Conservation (phyloP, 2,329 filamentous ascomycete genomes). For the Phialophora verrucosa region DNA sequence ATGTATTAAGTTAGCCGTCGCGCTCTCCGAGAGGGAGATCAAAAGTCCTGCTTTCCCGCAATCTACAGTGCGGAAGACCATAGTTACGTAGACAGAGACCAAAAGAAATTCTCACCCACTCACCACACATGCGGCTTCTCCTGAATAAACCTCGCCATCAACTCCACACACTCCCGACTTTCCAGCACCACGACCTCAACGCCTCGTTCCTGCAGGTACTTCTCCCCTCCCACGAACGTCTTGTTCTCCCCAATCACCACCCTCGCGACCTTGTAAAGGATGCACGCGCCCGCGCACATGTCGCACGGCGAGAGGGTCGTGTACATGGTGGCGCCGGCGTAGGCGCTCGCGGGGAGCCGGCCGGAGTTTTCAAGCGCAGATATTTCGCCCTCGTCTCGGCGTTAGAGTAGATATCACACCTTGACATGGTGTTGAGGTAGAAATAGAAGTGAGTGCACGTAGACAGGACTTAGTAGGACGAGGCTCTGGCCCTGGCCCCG, state of each 20-base stretch:
- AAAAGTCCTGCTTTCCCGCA: neutral
- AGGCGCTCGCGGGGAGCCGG: constrained; percentile 70
- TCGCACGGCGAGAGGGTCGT: constrained; percentile 80
- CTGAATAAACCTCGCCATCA: constrained; percentile 75
- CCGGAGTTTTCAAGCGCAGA: constrained; percentile 76
- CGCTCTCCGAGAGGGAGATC: neutral
- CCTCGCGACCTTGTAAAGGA: constrained; percentile 74
- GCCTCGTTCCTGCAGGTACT: constrained; percentile 69
- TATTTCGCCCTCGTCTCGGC: constrained; percentile 68
- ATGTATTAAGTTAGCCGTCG: neutral
- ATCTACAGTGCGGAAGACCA: neutral
- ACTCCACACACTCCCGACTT: constrained; percentile 65
- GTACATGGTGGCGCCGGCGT: constrained; percentile 79
- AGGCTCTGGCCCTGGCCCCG: too few species aligned
- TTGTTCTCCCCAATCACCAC: constrained; percentile 80
- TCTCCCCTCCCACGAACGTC: constrained; percentile 75
- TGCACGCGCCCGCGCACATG: constrained; percentile 80
- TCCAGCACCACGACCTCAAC: constrained; percentile 76
- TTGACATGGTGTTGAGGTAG: neutral
- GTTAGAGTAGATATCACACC: neutral
- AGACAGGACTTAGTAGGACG: neutral
- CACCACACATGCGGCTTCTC: constrained; percentile 76
- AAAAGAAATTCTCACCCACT: constrained; percentile 39
- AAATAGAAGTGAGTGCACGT: neutral
- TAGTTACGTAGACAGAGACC: neutral